Base-by-base conservation (phyloP, 2,329 filamentous ascomycete species). In the Pyricularia pennisetigena region DNA sequence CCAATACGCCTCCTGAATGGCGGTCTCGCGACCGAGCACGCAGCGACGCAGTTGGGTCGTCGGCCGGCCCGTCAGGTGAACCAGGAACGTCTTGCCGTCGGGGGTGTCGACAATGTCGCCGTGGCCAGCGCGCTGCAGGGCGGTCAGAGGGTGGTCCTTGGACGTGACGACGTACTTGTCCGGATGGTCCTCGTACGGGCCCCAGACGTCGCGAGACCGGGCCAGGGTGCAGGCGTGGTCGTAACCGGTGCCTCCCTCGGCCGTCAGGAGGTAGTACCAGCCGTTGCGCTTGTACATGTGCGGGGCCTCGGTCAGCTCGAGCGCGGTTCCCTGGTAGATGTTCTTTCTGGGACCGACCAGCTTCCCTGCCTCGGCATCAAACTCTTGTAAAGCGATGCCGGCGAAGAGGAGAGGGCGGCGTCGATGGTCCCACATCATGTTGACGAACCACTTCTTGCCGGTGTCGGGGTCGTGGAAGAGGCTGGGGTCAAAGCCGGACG, bases 81-180 rank as follows among this genome's bases (percentile, higher is more conserved):
- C 85, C 1, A 87, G 72, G 70, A 85, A 86, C 0, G 82, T 83
- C 73, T 75, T 79, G 10, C 85, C 84, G 16, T 85, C 82, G 0
- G 80, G 79, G 0, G 82, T 84, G 12, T 86, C 71, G 49, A 73
- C 85, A 83, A 88, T 0, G 76, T 81, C 1, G 80, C 82, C 95
- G 86, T 99, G 95, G 74, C 95, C 95, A 65, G 95, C 84, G 64
- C 83, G 77, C 74, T 86, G 85, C 7, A 86, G 74, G 0, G 83
- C 80, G 0, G 80, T 79, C 20, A 79, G 77, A 0, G 83, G 84
- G 4, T 79, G 72, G 68, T 85, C 80, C 72, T 83, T 85, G 1
- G 66, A 64, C 0, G 83, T 84, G 64, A 89, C 76, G 61, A 90
- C 80, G 64, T 87, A 80, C 68, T 86, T 85, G 64, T 84, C 76